Base-by-base conservation (phyloP, 345 rosid genomes). In the Bruguiera sexangula region DNA sequence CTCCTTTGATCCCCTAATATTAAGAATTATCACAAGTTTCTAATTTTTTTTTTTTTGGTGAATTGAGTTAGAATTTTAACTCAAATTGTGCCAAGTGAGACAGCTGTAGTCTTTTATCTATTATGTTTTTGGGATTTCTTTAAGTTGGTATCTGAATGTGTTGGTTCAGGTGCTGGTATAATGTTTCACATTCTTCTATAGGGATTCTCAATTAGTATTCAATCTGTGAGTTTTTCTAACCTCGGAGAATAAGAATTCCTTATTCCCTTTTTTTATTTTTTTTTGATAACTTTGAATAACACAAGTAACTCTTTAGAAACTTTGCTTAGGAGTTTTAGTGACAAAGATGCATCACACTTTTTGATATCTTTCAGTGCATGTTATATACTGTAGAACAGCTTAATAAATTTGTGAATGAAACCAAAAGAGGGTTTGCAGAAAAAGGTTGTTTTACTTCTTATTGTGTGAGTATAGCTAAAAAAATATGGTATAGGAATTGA, bases 151-250 rank as follows among this genome's bases (percentile, higher is more conserved):
- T 78, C 63, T 75, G 76, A 57, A 86, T 81, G 78, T 86, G 85
- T 79, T 86, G 79, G 82, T 78, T 87, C 87, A 76, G 88, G 85
- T 81, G 87, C 83, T 76, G 85, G 79, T 80, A 70, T 83, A 79
- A 76, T 85, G 81, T 85, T 78, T 73, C 82, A 76, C 75, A 81
- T 83, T 81, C 85, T 80, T 76, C 85, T 80, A 61, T 79, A 75
- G 75, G 60, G 81, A 78, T 76, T 79, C 85, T 75, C 82, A 74
- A 83, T 81, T 81, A 78, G 76, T 81, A 50, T 75, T 58, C 70
- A 52, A 75, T 83, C 85, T 78, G 84, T 81, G 91, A 85, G 87
- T 85, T 76, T 78, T 85, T 67, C 86, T 81, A 7, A 71, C 74
- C 81, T 76, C 21, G 46, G 82, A 81, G 83, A 71, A 78, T 74